phyloP scores from a whole-genome alignment of 495 filamentous ascomycete species.

The Pyronema domesticum region DNA sequence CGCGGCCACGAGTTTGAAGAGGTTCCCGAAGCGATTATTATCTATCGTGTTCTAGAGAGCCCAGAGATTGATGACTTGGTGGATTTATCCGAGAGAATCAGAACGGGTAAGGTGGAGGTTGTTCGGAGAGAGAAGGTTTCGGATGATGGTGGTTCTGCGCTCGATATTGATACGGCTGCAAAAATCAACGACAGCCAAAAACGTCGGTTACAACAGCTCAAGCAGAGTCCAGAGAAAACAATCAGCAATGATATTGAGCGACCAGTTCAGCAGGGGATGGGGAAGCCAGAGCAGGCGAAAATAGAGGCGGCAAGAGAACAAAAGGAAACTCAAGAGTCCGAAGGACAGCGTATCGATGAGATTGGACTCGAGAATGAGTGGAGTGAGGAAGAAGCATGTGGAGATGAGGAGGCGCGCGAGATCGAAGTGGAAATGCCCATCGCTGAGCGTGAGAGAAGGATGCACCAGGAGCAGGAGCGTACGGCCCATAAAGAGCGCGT shows the following conservation, averaged over 20 bases:
- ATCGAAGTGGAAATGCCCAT: no score
- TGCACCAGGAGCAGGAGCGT: no score
- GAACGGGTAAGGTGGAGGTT: constrained; percentile 16
- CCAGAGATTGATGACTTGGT: constrained; percentile 21
- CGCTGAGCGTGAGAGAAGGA: no score
- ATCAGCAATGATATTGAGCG: constrained; percentile 17
- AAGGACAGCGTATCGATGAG: no score
- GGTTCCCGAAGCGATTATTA: constrained; percentile 19
- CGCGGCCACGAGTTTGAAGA: constrained; percentile 20
- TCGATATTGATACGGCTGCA: no score
- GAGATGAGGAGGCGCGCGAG: no score
- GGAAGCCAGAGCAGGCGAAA: background rate
- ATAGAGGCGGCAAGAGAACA: no score
- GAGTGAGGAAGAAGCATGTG: background rate
- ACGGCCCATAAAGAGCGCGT: no score
- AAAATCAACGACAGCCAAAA: no score
- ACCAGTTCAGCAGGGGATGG: constrained; percentile 7
- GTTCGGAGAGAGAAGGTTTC: constrained; percentile 15
- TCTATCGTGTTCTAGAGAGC: constrained; percentile 18
- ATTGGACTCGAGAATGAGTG: background rate
- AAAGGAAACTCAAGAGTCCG: no score
- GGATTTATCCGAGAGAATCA: constrained; percentile 17
- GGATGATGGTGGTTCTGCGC: no score
- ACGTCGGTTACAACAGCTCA: no score
- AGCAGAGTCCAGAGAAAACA: constrained; percentile 9